Evolutionary conservation across 202 grass and related monocot species (phyloP).

Genomic region (Zoysia matrella): DNA sequence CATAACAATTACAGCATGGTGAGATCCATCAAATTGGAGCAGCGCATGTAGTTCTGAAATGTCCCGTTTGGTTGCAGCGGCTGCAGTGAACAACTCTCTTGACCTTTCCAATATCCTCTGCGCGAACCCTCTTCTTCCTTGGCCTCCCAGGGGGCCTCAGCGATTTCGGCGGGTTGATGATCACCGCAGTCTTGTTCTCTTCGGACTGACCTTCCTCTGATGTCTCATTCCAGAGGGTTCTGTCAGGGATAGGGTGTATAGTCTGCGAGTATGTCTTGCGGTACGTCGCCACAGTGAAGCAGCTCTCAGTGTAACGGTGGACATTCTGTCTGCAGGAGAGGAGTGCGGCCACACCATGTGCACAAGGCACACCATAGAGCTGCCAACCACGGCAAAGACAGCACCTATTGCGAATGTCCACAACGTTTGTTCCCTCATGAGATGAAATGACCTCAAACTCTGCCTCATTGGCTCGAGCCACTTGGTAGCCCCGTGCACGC

Average conservation of each 20-base stretch:
- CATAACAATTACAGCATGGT: slow-evolving; percentile 3
- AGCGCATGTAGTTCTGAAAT: slow-evolving; percentile 91
- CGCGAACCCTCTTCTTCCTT: slow-evolving; percentile 81
- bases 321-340: slow-evolving; percentile 95
- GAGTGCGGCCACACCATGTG: slow-evolving; percentile 90
- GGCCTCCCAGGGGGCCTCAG: slow-evolving; percentile 72
- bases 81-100: slow-evolving; percentile 95
- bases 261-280: slow-evolving; percentile 96
- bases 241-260: slow-evolving; percentile 97
- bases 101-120: slow-evolving; percentile 73
- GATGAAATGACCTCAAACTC: slow-evolving; percentile 92
- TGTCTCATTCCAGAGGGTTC: slow-evolving; percentile 71
- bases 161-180: slow-evolving; percentile 86
- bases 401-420: slow-evolving; percentile 91
- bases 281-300: slow-evolving; percentile 82
- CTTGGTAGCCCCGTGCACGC: slow-evolving; percentile 80
- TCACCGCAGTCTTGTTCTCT: slow-evolving; percentile 48
- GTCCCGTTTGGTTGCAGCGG: slow-evolving; percentile 94
- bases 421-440: slow-evolving; percentile 80
- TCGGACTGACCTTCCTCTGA: slow-evolving; percentile 47
- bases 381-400: slow-evolving; percentile 95
- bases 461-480: slow-evolving; percentile 81
- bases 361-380: slow-evolving; percentile 86
- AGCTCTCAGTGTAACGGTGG: slow-evolving; percentile 94
- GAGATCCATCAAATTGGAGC: slow-evolving; percentile 66